Base-by-base conservation (phyloP, 306 rosid genomes). In the Cyclanthera cordifolia region DNA sequence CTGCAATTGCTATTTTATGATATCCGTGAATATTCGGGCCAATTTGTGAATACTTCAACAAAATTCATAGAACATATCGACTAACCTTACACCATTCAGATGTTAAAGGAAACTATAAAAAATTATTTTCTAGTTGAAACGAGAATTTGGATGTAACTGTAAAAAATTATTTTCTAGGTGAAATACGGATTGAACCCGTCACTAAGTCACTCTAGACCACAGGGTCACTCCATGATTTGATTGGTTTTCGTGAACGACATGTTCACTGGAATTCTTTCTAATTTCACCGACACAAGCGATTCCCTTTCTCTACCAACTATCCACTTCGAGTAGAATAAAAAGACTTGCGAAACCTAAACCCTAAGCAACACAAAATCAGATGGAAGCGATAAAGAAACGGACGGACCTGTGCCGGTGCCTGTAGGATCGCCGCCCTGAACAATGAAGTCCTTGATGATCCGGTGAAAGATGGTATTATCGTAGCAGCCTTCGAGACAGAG, bases 391-490 rank as follows among this genome's bases (percentile, higher is more conserved):
- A 66, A 8, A 23, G 7, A 49, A 21, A 25, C 3, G 30, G 12
- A 49, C 20, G 21, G 41, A 93, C 98, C 98, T 34, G 90, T 82
- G 81, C 96, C 98, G 28, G 83, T 81, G 79, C 78, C 90, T 43
- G 98, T 87, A 75, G 98, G 98, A 73, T 93, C 98, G 55, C 96
- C 96, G 8, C 84, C 82, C 79, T 93, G 98, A 32, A 89, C 27
- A 55, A 93, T 95, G 63, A 94, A 90, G 53, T 79, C 95, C 79
- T 87, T 90, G 67, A 90, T 77, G 67, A 93, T 72, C 67, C 99
- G 94, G 81, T 88, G 99, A 77, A 93, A 89, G 80, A 84, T 82
- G 73, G 91, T 87, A 77, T 85, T 81, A 69, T 83, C 78, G 79
- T 90, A 93, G 75, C 80, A 90, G 68, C 86, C 85, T 76, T 90